Base-by-base conservation (phyloP, 1,284 basidiomycete species). In the Peniophora sp. region DNA sequence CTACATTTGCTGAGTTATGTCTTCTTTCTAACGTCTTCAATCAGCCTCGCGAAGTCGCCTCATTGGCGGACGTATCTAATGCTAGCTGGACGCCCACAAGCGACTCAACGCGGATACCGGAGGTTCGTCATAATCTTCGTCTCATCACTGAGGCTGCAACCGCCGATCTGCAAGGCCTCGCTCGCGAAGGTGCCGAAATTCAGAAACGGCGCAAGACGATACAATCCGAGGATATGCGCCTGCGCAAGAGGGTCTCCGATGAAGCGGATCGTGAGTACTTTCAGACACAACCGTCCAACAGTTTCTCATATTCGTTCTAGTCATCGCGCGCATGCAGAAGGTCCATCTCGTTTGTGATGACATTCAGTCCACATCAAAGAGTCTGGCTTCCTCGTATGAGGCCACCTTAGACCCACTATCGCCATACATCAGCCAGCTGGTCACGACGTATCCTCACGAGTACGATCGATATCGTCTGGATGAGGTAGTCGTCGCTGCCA, bases 111-210 rank as follows among this genome's bases (percentile, higher is more conserved):
- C 85, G 89, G 54, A 81, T 99, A 55, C 95, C 96, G 0, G 97
- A 99, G 73, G 82, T 99, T 17, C 83, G 94, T 34, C 95, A 99
- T 64, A 99, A 99, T 64, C 69, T 99, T 23, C 81, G 86, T 5
- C 77, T 98, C 42, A 91, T 99, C 43, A 78, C 83, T 2, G 89
- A 94, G 45, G 75, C 82, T 1, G 85, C 90, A 57, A 89, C 88
- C 56, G 81, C 77, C 23, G 89, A 94, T 52, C 76, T 99, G 1
- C 84, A 91, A 47, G 88, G 88, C 12, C 78, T 99, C 17, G 93
- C 93, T 1, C 79, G 85, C 20, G 95, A 99, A 71, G 97, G 90
- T 1, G 88, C 86, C 55, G 77, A 81, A 8, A 75, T 97, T 1
- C 81, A 86, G 55, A 89, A 92, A 53, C 78, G 86, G 24, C 85